Percentiles rank a stretch among this genome's conserved stretches.
Conservation (phyloP, 805 yeast genomes). For the Candida anglica region DNA sequence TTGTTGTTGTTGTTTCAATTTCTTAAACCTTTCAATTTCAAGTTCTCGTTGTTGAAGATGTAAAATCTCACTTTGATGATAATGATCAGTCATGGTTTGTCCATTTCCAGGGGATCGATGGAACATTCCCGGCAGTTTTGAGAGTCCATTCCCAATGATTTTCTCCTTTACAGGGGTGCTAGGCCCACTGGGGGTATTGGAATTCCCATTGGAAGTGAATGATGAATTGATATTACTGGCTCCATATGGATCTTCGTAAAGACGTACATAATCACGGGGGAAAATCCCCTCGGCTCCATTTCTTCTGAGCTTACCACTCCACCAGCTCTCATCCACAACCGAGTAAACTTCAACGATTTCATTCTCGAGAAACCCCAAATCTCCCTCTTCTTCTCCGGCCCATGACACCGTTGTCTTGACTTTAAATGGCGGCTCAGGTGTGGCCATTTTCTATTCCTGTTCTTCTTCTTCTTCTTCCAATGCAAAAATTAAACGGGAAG, state of each 20-base stretch:
- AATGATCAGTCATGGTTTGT: conserved; percentile 1
- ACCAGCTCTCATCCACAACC: conserved; percentile 86
- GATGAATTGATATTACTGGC: too few species aligned
- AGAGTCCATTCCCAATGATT: neutral
- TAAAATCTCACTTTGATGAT: conserved; percentile 1
- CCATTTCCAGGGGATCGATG: conserved; percentile 1
- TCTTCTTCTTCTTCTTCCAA: too few species aligned
- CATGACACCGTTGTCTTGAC: conserved; percentile 85
- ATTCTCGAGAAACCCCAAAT: conserved; percentile 90
- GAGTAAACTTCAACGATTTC: conserved; percentile 82
- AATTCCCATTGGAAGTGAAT: conserved; percentile 9
- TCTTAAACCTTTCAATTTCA: conserved; percentile 27
- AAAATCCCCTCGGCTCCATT: conserved; percentile 82
- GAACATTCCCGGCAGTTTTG: conserved; percentile 1
- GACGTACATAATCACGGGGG: conserved; percentile 80
- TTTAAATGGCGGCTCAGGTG: conserved; percentile 58
- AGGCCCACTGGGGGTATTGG: conserved; percentile 9
- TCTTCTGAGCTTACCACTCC: conserved; percentile 78
- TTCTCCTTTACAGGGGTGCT: conserved; percentile 7
- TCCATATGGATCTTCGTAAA: conserved; percentile 34
- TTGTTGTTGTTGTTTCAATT: conserved; percentile 27
- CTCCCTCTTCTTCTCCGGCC: conserved; percentile 89
- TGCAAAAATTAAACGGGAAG: too few species aligned
- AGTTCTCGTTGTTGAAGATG: conserved; percentile 16
- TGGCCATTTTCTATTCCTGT: conserved; percentile 13